phyloP scores from a whole-genome alignment of 2,329 filamentous ascomycete genomes.

The Alternaria angustiovoidea region DNA sequence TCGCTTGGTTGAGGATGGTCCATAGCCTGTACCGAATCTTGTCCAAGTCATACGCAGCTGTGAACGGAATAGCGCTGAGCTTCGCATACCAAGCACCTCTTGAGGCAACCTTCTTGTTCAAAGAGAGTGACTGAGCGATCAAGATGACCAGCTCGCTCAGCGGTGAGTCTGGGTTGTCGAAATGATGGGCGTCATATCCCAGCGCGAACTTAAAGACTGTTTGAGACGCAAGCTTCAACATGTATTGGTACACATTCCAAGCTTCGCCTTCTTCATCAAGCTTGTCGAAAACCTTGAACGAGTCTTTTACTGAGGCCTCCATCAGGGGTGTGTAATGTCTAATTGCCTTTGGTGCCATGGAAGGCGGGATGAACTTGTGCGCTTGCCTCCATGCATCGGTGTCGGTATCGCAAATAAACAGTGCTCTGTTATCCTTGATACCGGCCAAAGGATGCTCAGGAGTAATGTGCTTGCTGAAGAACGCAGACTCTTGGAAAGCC shows the following conservation, averaged over 20 bases:
- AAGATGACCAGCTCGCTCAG: slow-evolving; percentile 17
- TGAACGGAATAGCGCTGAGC: slow-evolving; percentile 15
- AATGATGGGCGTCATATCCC: slow-evolving; percentile 20
- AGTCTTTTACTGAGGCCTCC: slow-evolving; percentile 18
- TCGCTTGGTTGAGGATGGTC: slow-evolving; percentile 13
- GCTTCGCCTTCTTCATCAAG: slow-evolving; percentile 22
- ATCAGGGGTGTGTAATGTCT: slow-evolving; percentile 24
- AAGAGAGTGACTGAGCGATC: slow-evolving; percentile 17
- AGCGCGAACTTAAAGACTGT: slow-evolving; percentile 20
- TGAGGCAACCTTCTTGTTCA: slow-evolving; percentile 24
- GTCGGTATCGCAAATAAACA: slow-evolving; percentile 22
- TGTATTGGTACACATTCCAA: slow-evolving; percentile 27
- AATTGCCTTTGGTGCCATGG: slow-evolving; percentile 20
- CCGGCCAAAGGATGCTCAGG: slow-evolving; percentile 15
- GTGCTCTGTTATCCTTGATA: slow-evolving; percentile 20
- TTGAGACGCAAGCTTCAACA: slow-evolving; percentile 23
- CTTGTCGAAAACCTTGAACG: slow-evolving; percentile 26
- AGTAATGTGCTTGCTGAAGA: slow-evolving; percentile 23
- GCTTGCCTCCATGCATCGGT: slow-evolving; percentile 16
- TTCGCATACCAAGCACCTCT: slow-evolving; percentile 22
- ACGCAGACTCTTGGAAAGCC: slow-evolving; percentile 19
- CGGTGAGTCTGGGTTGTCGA: slow-evolving; percentile 13
- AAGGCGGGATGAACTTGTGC: slow-evolving; percentile 25
- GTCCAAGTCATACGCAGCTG: slow-evolving; percentile 13
- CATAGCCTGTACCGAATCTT: slow-evolving; percentile 12